Evolutionary conservation across 352 stramenopile species (phyloP), one percentile per base, ranked within the genome.

Genomic region (Phytophthora kernoviae): DNA sequence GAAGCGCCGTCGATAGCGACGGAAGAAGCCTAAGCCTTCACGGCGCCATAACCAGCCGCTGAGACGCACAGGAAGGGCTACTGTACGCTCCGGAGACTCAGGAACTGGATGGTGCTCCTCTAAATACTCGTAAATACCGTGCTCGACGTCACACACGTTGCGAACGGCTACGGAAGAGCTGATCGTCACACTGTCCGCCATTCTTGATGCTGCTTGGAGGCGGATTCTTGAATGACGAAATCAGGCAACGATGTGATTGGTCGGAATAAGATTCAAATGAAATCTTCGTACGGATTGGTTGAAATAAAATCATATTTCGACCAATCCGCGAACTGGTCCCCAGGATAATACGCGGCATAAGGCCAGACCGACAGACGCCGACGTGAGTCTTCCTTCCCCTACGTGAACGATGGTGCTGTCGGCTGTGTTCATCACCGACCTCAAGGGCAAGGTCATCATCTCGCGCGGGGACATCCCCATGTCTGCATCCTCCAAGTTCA

Each of bases 371-470:
- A n/a, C 8, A 48, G 41, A 48, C n/a, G n/a, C 41, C 41, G 41
- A 18, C n/a, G 15, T n/a, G n/a, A 2, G 5, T 2, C 32, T 32
- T 22, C 33, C 37, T 21, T 8, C 15, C 9, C 37, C 11, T 14
- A 21, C 24, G 53, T 9, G n/a, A 30, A 30, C 24, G 24, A 99
- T 99, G 96, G 96, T 99, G 64, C 93, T 98, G 53, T 99, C 96
- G 43, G 97, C 97, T 20, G 91, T 99, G 51, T 99, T 99, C 84
- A 98, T 99, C 73, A 99, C 97, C 58, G 97, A 99, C 77, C 79
- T 99, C 21, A 98, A 98, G 75, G 97, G 97, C 39, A 99, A 99
- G 82, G 94, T 99, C 46, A 98, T 99, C 58, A 99, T 99, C 75
- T 98, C 92, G 62, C 90, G 98, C 37, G 98, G 97, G 20, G 98